Percentiles rank a stretch among this genome's conserved stretches.
These are phyloP conservation scores for Fusarium sp. DNA, from an alignment of 2,329 filamentous ascomycete species.

Conservation along the genomic window DNA sequence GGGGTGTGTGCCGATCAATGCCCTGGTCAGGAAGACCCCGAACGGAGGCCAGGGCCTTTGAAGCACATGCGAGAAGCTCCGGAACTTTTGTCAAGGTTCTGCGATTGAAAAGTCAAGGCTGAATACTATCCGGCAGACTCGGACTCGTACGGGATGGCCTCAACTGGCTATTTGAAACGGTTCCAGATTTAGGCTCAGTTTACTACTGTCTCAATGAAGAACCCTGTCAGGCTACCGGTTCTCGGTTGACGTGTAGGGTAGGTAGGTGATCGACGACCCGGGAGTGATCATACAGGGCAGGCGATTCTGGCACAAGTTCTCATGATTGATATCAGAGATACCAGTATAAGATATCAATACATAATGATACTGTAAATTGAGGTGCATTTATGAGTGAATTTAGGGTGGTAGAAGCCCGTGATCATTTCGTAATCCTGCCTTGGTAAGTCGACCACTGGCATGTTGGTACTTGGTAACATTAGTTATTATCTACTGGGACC, in stretches of 20 bases:
- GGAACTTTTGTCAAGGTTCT: background rate
- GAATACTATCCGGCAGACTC: background rate
- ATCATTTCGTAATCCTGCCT: fast-evolving
- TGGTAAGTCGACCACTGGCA: fast-evolving
- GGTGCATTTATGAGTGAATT: too few species aligned
- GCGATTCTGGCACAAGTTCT: background rate
- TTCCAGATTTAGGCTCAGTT: background rate
- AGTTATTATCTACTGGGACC: background rate
- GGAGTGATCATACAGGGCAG: background rate
- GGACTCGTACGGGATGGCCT: background rate
- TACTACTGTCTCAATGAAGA: background rate
- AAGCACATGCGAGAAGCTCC: background rate
- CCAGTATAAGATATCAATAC: background rate
- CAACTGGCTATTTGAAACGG: background rate
- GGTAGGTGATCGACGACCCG: background rate
- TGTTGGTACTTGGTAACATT: background rate
- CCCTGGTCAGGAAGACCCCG: background rate
- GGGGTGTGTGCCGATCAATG: background rate
- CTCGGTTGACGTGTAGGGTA: background rate
- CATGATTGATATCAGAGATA: background rate
- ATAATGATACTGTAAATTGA: too few species aligned
- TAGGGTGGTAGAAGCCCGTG: too few species aligned
- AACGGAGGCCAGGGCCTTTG: background rate
- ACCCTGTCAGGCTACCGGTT: background rate
- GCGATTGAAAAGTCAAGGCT: background rate